Percentiles rank a stretch among this genome's conserved stretches.
Evolutionary conservation across 1,284 basidiomycete genomes (phyloP).

Genomic region (Heterobasidion irregulare): DNA sequence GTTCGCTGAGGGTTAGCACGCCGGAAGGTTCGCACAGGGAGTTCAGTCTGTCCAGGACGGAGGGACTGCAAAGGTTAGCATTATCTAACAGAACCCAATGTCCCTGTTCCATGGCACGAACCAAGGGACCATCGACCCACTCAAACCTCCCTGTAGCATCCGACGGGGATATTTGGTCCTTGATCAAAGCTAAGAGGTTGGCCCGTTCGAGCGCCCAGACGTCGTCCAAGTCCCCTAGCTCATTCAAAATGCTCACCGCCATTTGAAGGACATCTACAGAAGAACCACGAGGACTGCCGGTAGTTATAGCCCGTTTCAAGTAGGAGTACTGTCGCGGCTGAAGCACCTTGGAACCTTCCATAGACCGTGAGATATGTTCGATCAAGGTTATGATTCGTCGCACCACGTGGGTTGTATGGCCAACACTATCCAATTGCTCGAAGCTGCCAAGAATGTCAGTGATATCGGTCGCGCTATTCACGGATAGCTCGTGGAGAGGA

Average conservation of each 20-base stretch:
- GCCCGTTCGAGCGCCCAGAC: slow-evolving; percentile 1
- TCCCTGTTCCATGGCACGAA: slow-evolving; percentile 81
- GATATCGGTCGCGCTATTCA: slow-evolving; percentile 89
- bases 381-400: slow-evolving; percentile 32
- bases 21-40: slow-evolving; percentile 91
- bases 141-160: slow-evolving; percentile 61
- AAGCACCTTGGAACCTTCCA: slow-evolving; percentile 23
- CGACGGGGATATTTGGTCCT: slow-evolving; percentile 5
- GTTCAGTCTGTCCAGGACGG: slow-evolving; percentile 95
- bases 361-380: slow-evolving; percentile 30
- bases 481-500: slow-evolving; percentile 63
- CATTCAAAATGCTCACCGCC: slow-evolving; percentile 8
- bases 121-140: slow-evolving; percentile 95
- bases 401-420: slow-evolving; percentile 30
- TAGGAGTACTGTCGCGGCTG: background rate
- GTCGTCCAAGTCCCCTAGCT: slow-evolving; percentile 3
- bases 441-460: slow-evolving; percentile 94
- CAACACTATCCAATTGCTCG: slow-evolving; percentile 71
- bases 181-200: slow-evolving; percentile 4
- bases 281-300: background rate
- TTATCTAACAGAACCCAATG: slow-evolving; percentile 90
- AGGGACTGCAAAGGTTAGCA: slow-evolving; percentile 93
- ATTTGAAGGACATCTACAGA: slow-evolving; percentile 5
- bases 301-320: background rate
- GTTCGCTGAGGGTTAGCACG: slow-evolving; percentile 78